These are phyloP conservation scores for Asterochloris erici DNA, from an alignment of 139 green algal genomes.

Conservation along the genomic window DNA sequence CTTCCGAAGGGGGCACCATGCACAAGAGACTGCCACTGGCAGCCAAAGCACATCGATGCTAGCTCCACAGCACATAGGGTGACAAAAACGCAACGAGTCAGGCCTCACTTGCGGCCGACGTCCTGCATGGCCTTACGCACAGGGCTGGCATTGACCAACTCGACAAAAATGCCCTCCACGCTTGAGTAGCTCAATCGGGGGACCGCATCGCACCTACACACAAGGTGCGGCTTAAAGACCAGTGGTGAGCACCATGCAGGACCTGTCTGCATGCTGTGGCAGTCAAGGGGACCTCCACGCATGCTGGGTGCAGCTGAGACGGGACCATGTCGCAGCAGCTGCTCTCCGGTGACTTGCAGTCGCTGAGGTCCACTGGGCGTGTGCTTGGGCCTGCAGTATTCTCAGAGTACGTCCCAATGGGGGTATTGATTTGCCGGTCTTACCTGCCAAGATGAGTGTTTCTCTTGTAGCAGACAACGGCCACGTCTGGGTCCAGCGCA, in stretches of 20 bases:
- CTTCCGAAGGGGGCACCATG: neutral
- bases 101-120: slow-evolving; percentile 11
- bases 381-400: too few species aligned
- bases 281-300: too few species aligned
- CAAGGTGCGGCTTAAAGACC: neutral
- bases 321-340: too few species aligned
- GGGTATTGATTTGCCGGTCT: too few species aligned
- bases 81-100: neutral
- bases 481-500: neutral
- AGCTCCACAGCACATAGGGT: neutral
- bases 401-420: too few species aligned
- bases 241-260: neutral
- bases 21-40: neutral
- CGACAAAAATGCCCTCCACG: slow-evolving; percentile 49
- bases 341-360: too few species aligned
- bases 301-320: too few species aligned
- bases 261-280: too few species aligned
- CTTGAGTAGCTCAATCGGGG: slow-evolving; percentile 41
- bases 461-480: too few species aligned
- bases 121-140: slow-evolving; percentile 25
- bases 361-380: too few species aligned
- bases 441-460: too few species aligned
- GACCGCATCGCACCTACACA: slow-evolving; percentile 27
- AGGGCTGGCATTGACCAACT: slow-evolving; percentile 27
- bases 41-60: neutral